phyloP scores from a whole-genome alignment of 2,329 filamentous ascomycete species.

The Aspergillus carbonarius region DNA sequence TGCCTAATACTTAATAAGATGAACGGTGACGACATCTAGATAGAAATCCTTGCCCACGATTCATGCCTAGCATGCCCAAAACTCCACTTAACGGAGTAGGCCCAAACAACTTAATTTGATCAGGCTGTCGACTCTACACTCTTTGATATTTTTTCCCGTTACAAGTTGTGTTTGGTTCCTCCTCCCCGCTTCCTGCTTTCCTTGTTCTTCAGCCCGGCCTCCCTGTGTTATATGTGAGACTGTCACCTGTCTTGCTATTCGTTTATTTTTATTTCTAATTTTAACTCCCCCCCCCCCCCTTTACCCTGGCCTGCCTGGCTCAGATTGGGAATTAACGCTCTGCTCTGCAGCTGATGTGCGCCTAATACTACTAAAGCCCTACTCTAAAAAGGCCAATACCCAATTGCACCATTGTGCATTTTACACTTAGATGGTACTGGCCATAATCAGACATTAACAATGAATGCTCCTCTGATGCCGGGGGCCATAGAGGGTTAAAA shows the following conservation, averaged over 20 bases:
- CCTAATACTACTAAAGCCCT: neutral
- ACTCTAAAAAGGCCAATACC: neutral
- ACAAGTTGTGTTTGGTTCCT: neutral
- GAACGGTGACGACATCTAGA: neutral
- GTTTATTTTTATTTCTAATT: neutral
- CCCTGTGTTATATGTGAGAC: neutral
- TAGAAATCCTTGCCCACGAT: neutral
- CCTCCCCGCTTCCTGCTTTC: neutral
- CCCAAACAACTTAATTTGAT: slow-evolving; percentile 10
- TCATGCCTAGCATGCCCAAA: slow-evolving; percentile 16
- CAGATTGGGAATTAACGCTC: neutral
- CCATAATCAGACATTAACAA: neutral
- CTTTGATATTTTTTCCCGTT: slow-evolving; percentile 2
- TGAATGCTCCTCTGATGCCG: neutral
- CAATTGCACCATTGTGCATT: neutral
- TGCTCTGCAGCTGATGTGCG: neutral
- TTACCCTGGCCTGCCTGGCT: too few relatives aligned
- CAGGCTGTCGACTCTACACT: slow-evolving; percentile 12
- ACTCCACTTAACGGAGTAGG: slow-evolving; percentile 10
- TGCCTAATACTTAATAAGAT: slow-evolving; percentile 6
- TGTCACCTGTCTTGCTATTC: neutral
- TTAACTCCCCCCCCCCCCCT: neutral
- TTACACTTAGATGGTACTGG: neutral
- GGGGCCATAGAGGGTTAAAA: neutral
- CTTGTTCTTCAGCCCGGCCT: neutral